These are phyloP conservation scores for Colletotrichum liaoningense DNA, from an alignment of 2,329 filamentous ascomycete species.

Conservation along the genomic window DNA sequence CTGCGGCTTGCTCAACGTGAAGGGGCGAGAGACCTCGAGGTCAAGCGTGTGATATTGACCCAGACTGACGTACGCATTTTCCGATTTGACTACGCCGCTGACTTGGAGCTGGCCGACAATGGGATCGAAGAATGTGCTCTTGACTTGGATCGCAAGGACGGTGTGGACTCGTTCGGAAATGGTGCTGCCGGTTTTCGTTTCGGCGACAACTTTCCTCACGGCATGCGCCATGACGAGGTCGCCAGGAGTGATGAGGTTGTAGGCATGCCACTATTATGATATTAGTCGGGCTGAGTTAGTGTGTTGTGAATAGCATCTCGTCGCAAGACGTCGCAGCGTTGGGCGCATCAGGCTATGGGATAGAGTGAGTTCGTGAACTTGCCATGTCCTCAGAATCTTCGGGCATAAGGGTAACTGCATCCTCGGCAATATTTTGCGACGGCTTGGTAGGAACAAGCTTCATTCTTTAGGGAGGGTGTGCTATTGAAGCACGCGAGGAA, in stretches of 20 bases:
- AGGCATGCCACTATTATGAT: conserved; percentile 64
- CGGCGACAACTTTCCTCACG: conserved; percentile 64
- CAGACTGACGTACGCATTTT: conserved; percentile 64
- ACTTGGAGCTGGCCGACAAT: conserved; percentile 66
- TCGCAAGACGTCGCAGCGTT: neutral
- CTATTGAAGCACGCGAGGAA: neutral
- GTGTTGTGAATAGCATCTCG: neutral
- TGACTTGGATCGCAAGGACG: conserved; percentile 67
- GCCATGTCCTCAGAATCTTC: conserved; percentile 62
- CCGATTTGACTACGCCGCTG: conserved; percentile 63
- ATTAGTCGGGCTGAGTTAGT: conserved; percentile 1
- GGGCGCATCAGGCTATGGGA: neutral
- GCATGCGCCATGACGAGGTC: conserved; percentile 67
- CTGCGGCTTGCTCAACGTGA: conserved; percentile 85
- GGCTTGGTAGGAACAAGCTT: conserved; percentile 53
- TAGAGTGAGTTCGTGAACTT: conserved; percentile 26
- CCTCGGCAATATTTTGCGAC: conserved; percentile 51
- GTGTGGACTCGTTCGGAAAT: conserved; percentile 65
- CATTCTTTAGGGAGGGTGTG: conserved; percentile 38
- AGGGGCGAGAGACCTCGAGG: conserved; percentile 87
- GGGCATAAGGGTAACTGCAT: conserved; percentile 54
- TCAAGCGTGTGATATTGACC: conserved; percentile 75
- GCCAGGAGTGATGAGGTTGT: conserved; percentile 67
- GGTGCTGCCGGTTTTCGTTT: conserved; percentile 59
- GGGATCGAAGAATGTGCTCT: conserved; percentile 69